A percentile compares a stretch with the other conserved stretches of the same genome.
Evolutionary conservation across 2,329 filamentous ascomycete species (phyloP).

Genomic region (Diplodia intermedia): DNA sequence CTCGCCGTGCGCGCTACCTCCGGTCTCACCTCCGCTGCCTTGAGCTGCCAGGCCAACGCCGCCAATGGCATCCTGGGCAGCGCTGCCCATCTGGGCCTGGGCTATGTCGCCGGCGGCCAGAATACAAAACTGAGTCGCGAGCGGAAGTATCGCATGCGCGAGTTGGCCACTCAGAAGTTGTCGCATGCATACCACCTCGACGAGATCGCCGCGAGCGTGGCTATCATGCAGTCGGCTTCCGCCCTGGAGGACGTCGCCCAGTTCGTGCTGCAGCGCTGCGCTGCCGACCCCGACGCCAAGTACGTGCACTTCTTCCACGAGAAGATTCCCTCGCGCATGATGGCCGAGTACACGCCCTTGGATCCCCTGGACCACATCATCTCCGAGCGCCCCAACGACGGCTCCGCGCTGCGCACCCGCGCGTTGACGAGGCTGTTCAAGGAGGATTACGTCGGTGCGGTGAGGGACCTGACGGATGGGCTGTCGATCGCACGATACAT

Average conservation of each 20-base stretch:
- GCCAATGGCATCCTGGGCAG: slow-evolving; percentile 59
- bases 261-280: slow-evolving; percentile 73
- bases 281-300: slow-evolving; percentile 74
- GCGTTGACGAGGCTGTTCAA: slow-evolving; percentile 79
- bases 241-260: slow-evolving; percentile 78
- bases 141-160: slow-evolving; percentile 78
- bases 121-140: slow-evolving; percentile 72
- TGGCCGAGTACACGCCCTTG: slow-evolving; percentile 75
- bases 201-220: slow-evolving; percentile 82
- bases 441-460: slow-evolving; percentile 73
- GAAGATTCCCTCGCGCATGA: slow-evolving; percentile 78
- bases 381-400: slow-evolving; percentile 66
- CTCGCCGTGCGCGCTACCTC: slow-evolving; percentile 79
- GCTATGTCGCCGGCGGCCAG: slow-evolving; percentile 62
- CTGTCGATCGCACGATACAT: slow-evolving; percentile 63
- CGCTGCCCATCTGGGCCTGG: slow-evolving; percentile 63
- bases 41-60: slow-evolving; percentile 63
- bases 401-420: slow-evolving; percentile 72
- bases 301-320: slow-evolving; percentile 95
- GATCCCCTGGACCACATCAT: slow-evolving; percentile 73
- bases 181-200: slow-evolving; percentile 79
- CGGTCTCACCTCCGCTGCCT: slow-evolving; percentile 70
- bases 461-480: slow-evolving; percentile 72
- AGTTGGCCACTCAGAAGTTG: slow-evolving; percentile 79
- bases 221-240: slow-evolving; percentile 81